These are phyloP conservation scores for Isoetes taiwanensis DNA, from an alignment of 75 land plant species.

Conservation along the genomic window DNA sequence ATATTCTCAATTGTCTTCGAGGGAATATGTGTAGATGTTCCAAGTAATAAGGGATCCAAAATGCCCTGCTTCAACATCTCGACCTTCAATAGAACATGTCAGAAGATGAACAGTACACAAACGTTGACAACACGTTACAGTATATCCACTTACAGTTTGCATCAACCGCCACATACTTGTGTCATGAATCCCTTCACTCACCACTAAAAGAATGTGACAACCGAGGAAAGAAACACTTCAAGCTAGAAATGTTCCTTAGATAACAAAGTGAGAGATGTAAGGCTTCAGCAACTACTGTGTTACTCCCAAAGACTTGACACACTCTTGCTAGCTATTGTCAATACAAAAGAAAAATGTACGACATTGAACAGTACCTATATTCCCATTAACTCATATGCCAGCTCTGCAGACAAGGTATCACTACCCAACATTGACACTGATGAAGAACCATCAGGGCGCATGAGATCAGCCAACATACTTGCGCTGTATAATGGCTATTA, in stretches of 20 bases:
- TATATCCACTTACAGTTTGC: slow-evolving; percentile 73
- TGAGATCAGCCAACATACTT: slow-evolving; percentile 70
- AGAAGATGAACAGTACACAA: no score
- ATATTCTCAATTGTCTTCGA: slow-evolving; percentile 38
- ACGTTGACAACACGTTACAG: no score
- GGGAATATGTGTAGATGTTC: no score
- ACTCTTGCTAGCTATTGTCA: neutral
- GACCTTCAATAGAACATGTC: no score
- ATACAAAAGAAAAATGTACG: neutral
- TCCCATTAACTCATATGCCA: slow-evolving; percentile 91
- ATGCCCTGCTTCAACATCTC: slow-evolving; percentile 93
- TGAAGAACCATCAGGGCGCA: slow-evolving; percentile 90
- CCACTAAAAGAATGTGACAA: slow-evolving; percentile 77
- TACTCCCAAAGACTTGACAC: neutral
- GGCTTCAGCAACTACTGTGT: neutral
- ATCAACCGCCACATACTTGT: slow-evolving; percentile 72
- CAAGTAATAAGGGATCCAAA: no score
- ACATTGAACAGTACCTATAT: slow-evolving; percentile 55
- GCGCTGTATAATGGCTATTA: slow-evolving; percentile 92
- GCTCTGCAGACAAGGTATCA: slow-evolving; percentile 69
- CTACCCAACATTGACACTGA: slow-evolving; percentile 54
- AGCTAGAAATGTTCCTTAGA: slow-evolving; percentile 86
- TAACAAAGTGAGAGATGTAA: slow-evolving; percentile 10
- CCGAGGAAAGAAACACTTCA: slow-evolving; percentile 77
- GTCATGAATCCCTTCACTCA: slow-evolving; percentile 86